Conservation (phyloP, 2,329 filamentous ascomycete genomes). For the Diplodia seriata region DNA sequence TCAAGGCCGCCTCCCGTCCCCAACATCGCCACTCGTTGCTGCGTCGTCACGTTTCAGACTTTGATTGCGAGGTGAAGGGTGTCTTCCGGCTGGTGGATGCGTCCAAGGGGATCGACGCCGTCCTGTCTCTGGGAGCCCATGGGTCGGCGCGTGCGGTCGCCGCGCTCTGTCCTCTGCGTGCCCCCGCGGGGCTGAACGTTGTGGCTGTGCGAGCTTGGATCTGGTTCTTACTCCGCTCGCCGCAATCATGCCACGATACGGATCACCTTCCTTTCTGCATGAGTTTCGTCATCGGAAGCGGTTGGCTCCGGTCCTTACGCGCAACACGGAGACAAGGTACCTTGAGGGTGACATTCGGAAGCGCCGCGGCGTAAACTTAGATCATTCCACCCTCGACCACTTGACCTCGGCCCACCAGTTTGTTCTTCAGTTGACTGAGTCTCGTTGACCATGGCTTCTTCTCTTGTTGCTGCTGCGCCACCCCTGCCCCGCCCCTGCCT, state of each 20-base stretch:
- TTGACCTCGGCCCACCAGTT: background rate
- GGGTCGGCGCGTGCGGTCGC: background rate
- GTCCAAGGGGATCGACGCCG: background rate
- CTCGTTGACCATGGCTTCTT: background rate
- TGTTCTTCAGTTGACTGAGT: background rate
- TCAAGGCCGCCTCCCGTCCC: background rate
- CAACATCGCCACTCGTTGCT: background rate
- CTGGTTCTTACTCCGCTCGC: background rate
- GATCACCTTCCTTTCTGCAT: background rate
- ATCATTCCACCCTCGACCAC: constrained; percentile 5
- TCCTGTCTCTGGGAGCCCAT: background rate
- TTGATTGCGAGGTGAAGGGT: background rate
- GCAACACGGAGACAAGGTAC: background rate
- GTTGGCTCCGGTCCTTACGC: background rate
- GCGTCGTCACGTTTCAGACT: constrained; percentile 1
- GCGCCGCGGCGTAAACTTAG: background rate
- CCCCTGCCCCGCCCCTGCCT: background rate
- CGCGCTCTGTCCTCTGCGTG: background rate
- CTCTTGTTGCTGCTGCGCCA: background rate
- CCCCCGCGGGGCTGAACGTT: background rate
- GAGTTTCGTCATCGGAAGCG: background rate
- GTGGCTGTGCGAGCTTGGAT: background rate
- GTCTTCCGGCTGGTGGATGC: background rate
- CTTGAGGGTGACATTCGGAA: background rate
- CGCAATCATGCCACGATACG: background rate